Evolutionary conservation across 2,329 filamentous ascomycete genomes (phyloP).

Genomic region (Colletotrichum lini): DNA sequence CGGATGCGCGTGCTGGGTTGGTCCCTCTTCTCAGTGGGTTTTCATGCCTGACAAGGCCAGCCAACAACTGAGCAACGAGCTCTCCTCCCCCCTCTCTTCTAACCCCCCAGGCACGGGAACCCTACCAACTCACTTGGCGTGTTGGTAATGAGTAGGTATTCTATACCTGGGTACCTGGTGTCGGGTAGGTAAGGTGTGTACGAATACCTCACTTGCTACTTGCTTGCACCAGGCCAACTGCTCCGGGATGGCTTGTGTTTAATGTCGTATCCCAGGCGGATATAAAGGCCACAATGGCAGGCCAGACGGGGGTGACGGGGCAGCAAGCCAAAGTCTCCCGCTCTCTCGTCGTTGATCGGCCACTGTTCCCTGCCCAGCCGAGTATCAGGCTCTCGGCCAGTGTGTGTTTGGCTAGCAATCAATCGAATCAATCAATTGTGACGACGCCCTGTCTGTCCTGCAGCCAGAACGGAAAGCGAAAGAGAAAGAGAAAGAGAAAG

Average conservation of each 20-base stretch:
- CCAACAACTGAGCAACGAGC: background rate
- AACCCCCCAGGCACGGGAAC: background rate
- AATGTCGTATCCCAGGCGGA: slow-evolving; percentile 12
- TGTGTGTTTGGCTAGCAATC: slow-evolving; percentile 2
- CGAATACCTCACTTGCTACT: background rate
- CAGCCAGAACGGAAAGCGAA: background rate
- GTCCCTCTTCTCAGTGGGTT: slow-evolving; percentile 1
- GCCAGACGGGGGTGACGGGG: slow-evolving; percentile 1
- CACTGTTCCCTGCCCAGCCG: background rate
- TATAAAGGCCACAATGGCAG: slow-evolving; percentile 1
- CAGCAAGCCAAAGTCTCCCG: slow-evolving; percentile 4
- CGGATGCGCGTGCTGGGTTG: slow-evolving; percentile 16
- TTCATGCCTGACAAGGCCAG: slow-evolving; percentile 10
- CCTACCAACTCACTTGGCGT: background rate
- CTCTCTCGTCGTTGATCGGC: background rate
- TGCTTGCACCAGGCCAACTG: background rate
- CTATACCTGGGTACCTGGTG: too few species aligned
- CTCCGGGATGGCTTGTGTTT: slow-evolving; percentile 13
- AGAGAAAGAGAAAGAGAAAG: background rate
- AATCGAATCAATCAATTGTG: slow-evolving; percentile 18
- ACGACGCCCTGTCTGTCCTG: slow-evolving; percentile 22
- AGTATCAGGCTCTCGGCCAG: slow-evolving; percentile 1
- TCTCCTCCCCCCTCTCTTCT: background rate
- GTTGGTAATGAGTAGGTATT: background rate
- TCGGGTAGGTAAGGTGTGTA: background rate